Percentiles rank a stretch among this genome's conserved stretches.
phyloP scores from a whole-genome alignment of 2,329 filamentous ascomycete species.

The Pseudogymnoascus verrucosus region DNA sequence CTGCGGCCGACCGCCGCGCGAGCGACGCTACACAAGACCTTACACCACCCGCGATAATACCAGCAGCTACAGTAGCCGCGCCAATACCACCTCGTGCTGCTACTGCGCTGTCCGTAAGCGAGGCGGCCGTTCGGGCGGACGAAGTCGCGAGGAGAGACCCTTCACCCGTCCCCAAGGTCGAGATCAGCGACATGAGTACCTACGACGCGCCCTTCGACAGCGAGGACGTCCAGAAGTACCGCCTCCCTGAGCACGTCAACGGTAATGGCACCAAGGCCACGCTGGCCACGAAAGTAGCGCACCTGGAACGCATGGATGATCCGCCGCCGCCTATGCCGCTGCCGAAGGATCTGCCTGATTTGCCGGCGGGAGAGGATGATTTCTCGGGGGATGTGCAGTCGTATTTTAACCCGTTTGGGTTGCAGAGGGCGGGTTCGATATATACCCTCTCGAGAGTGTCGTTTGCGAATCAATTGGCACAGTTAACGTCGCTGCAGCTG shows the following conservation, averaged over 20 bases:
- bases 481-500: constrained; percentile 82
- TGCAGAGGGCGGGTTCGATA: constrained; percentile 72
- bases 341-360: constrained; percentile 43
- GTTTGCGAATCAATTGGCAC: constrained; percentile 86
- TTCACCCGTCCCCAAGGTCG: not conserved
- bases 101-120: not conserved
- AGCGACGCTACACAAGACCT: not conserved
- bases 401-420: constrained; percentile 60
- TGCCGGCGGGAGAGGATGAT: constrained; percentile 13
- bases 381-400: constrained; percentile 24
- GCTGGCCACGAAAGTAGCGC: constrained; percentile 48
- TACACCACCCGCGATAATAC: not conserved
- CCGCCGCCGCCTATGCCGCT: constrained; percentile 35
- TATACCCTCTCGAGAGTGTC: constrained; percentile 89
- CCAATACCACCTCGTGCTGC: not conserved
- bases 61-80: not conserved
- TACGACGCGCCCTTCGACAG: constrained; percentile 38
- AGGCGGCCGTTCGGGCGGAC: not conserved
- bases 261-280: constrained; percentile 60
- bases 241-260: constrained; percentile 61
- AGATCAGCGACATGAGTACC: constrained; percentile 21
- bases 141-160: not conserved
- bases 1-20: constrained; percentile 11
- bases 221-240: constrained; percentile 69
- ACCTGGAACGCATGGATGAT: constrained; percentile 43